Evolutionary conservation across 306 rosid species (phyloP), one percentile per base, ranked within the genome.

Genomic region (Lathyrus sativus): DNA sequence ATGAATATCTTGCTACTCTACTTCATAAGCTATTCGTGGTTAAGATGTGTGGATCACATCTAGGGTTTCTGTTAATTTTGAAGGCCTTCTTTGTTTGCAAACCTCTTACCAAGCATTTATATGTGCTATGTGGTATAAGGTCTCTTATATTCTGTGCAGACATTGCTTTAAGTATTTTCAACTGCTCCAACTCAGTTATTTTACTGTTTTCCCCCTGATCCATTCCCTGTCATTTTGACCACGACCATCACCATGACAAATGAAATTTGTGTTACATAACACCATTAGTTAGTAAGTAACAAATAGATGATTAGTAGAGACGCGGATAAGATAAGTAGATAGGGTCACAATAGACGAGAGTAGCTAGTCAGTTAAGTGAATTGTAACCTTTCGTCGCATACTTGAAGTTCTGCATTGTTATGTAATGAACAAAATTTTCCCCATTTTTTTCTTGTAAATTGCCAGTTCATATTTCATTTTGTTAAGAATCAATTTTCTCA

Each of bases 21-120:
- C n/a, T 76, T 71, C 51, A 31, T 62, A 76, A 24, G 41, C 39
- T 74, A 18, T 65, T 56, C 65, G 66, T 29, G 70, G 56, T 69
- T 63, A 44, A 45, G 65, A 41, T 72, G 59, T 39, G 48, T 38
- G 65, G 61, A 55, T 76, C 60, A 46, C 15, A 53, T 67, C n/a
- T 38, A 19, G 53, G 75, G 44, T 74, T 37, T 80, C 18, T 17
- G 33, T 43, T 48, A 15, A 29, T 65, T 50, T 43, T 50, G 31
- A 26, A 28, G 55, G 15, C 39, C 48, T 43, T 46, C 42, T 46
- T 65, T 62, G 41, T 44, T 64, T 24, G 35, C 51, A 45, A 33
- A 68, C 17, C 62, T 13, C 37, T 38, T 8, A 28, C 60, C 67
- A 6, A 18, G 56, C 59, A 73, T 62, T 55, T 13, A 8, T 8